Evolutionary conservation across 1,284 basidiomycete genomes (phyloP), one percentile per base, ranked within the genome.

Genomic region (Moniliella sp.): DNA sequence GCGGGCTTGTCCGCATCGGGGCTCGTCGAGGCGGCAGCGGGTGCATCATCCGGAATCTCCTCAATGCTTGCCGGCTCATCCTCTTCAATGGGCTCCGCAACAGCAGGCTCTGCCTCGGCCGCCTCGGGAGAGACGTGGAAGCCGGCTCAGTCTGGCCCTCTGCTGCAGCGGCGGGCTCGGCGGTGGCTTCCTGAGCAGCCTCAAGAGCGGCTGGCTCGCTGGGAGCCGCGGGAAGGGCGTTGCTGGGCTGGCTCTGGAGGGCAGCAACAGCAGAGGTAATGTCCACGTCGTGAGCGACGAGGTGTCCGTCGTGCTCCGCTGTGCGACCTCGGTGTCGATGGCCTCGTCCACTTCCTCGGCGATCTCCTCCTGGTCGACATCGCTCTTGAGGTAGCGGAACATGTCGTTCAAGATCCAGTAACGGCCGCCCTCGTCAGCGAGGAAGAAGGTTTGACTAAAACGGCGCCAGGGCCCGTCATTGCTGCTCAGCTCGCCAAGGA

Each of bases 371-470:
- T 79, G 80, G 26, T 69, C 68, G 44, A 79, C 78, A 41, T 81
- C 77, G 23, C 73, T 68, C 68, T 91, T 91, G 45, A 97, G 68
- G 70, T 88, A 94, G 43, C 88, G 78, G 76, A 97, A 99, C 66
- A 97, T 94, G 66, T 99, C 91, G 66, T 99, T 99, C 62, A 99
- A 75, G 41, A 99, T 91, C 63, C 84, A 99, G 69, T 94, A 99
- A 29, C 91, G 91, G 55, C 88, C 91, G 25, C 84, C 82, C 66
- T 99, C 91, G 63, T 93, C 82, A 29, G 91, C 91, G 35, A 99
- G 76, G 77, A 97, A 97, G 68, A 99, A 97, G 10, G 88, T 94
- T 67, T 97, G 91, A 14, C 83, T 83, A 57, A 99, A 99, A 67
- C 94, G 94, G 57, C 77, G 76, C 91, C 91, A 99, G 3, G 79